Percentiles rank a stretch among this genome's conserved stretches.
phyloP scores from a whole-genome alignment of 208 protist genomes.

The Crithidia brevicula region DNA sequence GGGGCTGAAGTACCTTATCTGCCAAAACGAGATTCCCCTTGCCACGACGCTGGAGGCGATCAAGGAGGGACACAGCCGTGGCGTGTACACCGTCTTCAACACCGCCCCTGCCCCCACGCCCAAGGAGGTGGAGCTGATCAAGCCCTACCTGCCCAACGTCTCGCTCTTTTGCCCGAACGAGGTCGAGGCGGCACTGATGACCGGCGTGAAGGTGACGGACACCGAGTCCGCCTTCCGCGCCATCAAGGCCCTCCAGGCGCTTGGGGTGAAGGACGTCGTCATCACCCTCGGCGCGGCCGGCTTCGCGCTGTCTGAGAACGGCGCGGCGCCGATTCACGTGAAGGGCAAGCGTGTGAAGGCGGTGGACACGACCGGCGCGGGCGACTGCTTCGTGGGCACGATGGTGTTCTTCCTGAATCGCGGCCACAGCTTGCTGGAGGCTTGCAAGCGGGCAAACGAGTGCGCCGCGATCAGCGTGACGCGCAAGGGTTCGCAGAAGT shows the following conservation, averaged over 20 bases:
- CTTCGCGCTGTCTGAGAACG: conserved; percentile 71
- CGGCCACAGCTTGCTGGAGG: conserved; percentile 74
- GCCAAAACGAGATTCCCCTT: conserved; percentile 93
- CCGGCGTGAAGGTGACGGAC: conserved; percentile 74
- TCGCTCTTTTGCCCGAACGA: conserved; percentile 94
- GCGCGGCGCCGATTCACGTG: conserved; percentile 44
- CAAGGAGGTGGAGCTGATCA: conserved; percentile 62
- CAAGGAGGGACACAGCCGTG: conserved; percentile 70
- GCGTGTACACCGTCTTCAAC: conserved; percentile 95
- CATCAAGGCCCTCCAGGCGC: conserved; percentile 61
- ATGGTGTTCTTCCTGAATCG: conserved; percentile 89
- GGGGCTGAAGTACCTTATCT: conserved; percentile 80
- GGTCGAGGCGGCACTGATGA: conserved; percentile 88
- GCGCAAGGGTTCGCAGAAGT: conserved; percentile 88
- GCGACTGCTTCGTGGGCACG: conserved; percentile 94
- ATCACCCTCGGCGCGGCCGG: conserved; percentile 90
- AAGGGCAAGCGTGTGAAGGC: conserved; percentile 78
- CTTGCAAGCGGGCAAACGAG: conserved; percentile 77
- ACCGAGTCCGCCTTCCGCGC: conserved; percentile 54
- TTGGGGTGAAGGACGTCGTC: conserved; percentile 82
- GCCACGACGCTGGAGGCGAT: conserved; percentile 83
- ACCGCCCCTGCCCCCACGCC: conserved; percentile 87
- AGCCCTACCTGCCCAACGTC: conserved; percentile 79
- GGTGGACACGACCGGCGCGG: conserved; percentile 94
- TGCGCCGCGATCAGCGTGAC: conserved; percentile 90